Base-by-base conservation (phyloP, 2,329 filamentous ascomycete genomes). In the Colletotrichum shisoi region DNA sequence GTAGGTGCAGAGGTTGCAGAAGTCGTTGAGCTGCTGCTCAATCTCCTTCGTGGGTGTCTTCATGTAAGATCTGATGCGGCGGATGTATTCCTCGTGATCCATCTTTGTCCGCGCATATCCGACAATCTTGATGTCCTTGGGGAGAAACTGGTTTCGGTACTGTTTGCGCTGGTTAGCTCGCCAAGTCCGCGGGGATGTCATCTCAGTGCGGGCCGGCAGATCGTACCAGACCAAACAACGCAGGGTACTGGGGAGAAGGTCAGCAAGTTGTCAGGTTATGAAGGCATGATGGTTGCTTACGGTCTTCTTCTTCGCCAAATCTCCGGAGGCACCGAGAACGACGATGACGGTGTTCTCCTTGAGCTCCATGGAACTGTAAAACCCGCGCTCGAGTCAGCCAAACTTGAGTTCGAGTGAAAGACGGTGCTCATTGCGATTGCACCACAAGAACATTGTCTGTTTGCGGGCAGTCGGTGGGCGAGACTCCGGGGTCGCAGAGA, bases 51-150 rank as follows among this genome's bases (percentile, higher is more conserved):
- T 97, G 17, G 95, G 95, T 17, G 94, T 95, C 87, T 99, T 98
- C 84, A 99, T 99, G 84, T 97, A 96, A 69, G 93, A 97, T 82
- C 91, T 94, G 81, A 99, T 93, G 73, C 95, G 89, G 82, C 90
- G 92, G 77, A 98, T 86, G 84, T 92, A 98, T 80, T 99, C 95
- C 71, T 93, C 89, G 76, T 94, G 93, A 83, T 98, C 94, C 95
- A 99, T 99, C 86, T 97, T 97, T 74, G 95, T 99, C 78, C 95
- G 90, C 75, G 95, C 95, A 92, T 99, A 99, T 84, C 95, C 95
- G 75, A 99, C 89, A 78, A 99, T 97, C 81, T 89, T 92, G 81
- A 97, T 93, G 80, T 96, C 93, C 82, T 96, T 96, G 74, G 89
- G 95, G 58, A 99, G 91, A 84, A 98, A 99, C 82, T 97, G 94